Conservation (phyloP, 768 basidiomycete species). For the Strobilomyces dryophilus region DNA sequence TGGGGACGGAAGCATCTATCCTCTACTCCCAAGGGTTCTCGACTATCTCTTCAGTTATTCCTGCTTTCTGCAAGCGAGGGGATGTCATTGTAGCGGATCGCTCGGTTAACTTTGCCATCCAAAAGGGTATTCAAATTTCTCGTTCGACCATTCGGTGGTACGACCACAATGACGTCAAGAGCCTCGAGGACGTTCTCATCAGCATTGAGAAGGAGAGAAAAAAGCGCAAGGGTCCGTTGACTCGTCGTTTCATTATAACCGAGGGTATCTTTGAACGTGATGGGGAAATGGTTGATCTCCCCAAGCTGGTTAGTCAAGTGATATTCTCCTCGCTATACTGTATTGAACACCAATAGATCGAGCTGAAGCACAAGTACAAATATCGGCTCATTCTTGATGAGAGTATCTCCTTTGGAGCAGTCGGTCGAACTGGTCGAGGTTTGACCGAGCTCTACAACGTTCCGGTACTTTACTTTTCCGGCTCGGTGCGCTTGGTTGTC, state of each 20-base stretch:
- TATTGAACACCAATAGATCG: conserved; percentile 54
- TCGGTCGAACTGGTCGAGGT: conserved; percentile 92
- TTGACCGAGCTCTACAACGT: conserved; percentile 94
- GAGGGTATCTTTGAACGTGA: conserved; percentile 97
- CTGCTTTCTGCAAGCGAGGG: conserved; percentile 95
- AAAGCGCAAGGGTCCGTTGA: conserved; percentile 77
- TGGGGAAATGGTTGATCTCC: conserved; percentile 87
- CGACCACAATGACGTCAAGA: conserved; percentile 92
- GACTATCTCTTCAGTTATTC: conserved; percentile 89
- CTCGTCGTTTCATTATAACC: conserved; percentile 90
- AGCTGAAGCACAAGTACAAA: conserved; percentile 93
- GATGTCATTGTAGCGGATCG: conserved; percentile 98
- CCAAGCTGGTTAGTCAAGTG: conserved; percentile 68
- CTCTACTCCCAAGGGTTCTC: conserved; percentile 94
- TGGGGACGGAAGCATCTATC: conserved; percentile 85
- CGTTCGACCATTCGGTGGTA: conserved; percentile 92
- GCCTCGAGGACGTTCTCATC: conserved; percentile 84
- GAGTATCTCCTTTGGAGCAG: conserved; percentile 86
- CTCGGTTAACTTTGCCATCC: conserved; percentile 92
- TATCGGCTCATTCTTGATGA: conserved; percentile 95
- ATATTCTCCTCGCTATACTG: not conserved
- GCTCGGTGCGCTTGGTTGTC: not conserved
- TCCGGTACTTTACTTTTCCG: conserved; percentile 51
- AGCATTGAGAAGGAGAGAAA: conserved; percentile 83
- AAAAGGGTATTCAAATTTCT: conserved; percentile 93